Evolutionary conservation across 2,329 filamentous ascomycete species (phyloP), one percentile per base, ranked within the genome.

Genomic region (Venturia oleaginea): DNA sequence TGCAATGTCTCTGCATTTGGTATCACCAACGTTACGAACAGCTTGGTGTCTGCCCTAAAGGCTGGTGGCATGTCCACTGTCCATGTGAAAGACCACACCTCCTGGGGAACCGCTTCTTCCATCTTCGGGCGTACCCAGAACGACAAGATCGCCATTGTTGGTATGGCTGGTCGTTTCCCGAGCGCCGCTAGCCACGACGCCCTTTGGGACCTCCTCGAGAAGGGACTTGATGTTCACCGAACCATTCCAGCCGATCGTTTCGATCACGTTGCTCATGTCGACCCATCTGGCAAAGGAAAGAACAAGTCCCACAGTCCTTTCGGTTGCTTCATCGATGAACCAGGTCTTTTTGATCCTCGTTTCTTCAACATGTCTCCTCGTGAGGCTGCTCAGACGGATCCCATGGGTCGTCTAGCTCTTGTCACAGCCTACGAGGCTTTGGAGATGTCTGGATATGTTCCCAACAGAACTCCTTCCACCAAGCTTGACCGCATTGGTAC

Each of bases 321-420:
- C 69, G 89, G 89, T 19, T 90, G 88, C 77, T 92, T 86, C 76
- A 83, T 91, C 68, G 85, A 91, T 67, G 83, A 91, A 67, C 89
- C 89, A 0, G 88, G 88, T 64, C 79, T 88, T 59, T 93, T 93
- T 71, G 90, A 93, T 70, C 86, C 88, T n/a, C 81, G 87, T 0
- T 92, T 93, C 77, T 93, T 93, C 83, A 91, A 91, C 75, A 92
- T 93, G 86, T 92, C 89, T 42, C 89, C 89, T 6, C 84, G 88
- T 69, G 89, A 93, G 75, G 90, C 90, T 34, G 84, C 85, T 62
- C 88, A 92, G 72, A 91, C 88, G 1, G 90, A 93, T 72, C 90
- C 90, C 0, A 91, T 91, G 83, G 89, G 91, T 73, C 83, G 90
- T 69, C 80, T 92, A 68, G 87, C 88, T 3, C 77, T 94, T 27